Evolutionary conservation across 441 rosid genomes (phyloP).

Genomic region (Pelargonium citronellum): DNA sequence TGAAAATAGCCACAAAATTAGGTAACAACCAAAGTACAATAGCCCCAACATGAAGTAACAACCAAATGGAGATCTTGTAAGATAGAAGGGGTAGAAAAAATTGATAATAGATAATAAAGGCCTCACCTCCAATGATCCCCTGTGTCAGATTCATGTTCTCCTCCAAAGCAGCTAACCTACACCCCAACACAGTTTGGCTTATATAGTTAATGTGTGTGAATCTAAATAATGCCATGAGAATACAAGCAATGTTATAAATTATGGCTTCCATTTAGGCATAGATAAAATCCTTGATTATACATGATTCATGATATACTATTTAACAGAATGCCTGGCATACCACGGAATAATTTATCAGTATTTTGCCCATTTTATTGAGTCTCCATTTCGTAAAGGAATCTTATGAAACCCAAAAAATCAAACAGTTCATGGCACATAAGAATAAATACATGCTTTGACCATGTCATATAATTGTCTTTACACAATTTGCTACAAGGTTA

Average conservation of each 20-base stretch:
- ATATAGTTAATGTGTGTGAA: neutral
- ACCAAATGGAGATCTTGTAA: constrained; percentile 9
- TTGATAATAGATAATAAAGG: constrained; percentile 1
- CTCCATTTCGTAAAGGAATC: too few species aligned
- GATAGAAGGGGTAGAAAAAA: neutral
- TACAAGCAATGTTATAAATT: too few species aligned
- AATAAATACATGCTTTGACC: too few species aligned
- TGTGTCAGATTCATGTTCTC: constrained; percentile 80
- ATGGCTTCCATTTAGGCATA: too few species aligned
- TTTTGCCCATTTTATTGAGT: too few species aligned
- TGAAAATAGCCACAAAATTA: constrained; percentile 14
- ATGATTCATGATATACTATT: too few species aligned
- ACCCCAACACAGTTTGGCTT: constrained; percentile 13
- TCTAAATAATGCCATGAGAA: neutral
- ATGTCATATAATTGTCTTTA: too few species aligned
- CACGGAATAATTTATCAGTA: too few species aligned
- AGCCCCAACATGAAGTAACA: constrained; percentile 1
- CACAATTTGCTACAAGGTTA: too few species aligned
- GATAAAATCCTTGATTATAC: too few species aligned
- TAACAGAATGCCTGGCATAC: too few species aligned
- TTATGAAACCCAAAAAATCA: neutral
- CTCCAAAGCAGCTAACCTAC: constrained; percentile 95
- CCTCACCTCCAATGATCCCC: constrained; percentile 86
- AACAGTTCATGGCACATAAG: too few species aligned
- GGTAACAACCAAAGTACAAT: neutral